Evolutionary conservation across 495 filamentous ascomycete species (phyloP).

Genomic region (Penicillium coffeae): DNA sequence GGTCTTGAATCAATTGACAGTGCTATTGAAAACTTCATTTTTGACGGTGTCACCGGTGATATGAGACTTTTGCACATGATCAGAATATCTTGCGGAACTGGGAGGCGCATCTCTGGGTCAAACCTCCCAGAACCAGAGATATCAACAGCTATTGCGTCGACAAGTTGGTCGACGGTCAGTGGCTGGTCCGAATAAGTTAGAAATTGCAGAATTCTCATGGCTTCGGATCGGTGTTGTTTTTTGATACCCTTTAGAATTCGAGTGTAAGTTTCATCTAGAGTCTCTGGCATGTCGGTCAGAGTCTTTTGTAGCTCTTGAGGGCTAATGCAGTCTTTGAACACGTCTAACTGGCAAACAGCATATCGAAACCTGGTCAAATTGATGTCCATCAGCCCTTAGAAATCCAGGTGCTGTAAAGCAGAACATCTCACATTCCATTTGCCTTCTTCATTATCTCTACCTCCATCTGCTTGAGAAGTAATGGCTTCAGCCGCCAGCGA

Average conservation of each 20-base stretch:
- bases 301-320: neutral
- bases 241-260: neutral
- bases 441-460: constrained; percentile 22
- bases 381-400: neutral
- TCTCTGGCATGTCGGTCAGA: neutral
- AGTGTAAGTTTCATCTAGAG: neutral
- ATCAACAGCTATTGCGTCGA: neutral
- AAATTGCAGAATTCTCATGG: neutral
- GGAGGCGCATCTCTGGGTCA: neutral
- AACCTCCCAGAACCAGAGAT: neutral
- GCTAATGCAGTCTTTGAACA: neutral
- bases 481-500: neutral
- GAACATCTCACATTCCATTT: constrained; percentile 31
- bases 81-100: neutral
- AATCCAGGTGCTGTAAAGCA: neutral
- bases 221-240: neutral
- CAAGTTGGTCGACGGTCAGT: neutral
- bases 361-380: neutral
- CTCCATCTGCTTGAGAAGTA: constrained; percentile 23
- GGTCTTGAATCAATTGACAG: no score
- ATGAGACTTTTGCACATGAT: neutral
- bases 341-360: neutral
- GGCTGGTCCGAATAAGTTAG: neutral
- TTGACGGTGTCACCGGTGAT: neutral
- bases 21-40: neutral